Evolutionary conservation across 2,329 filamentous ascomycete species (phyloP).

Genomic region (Aureobasidium sp.): DNA sequence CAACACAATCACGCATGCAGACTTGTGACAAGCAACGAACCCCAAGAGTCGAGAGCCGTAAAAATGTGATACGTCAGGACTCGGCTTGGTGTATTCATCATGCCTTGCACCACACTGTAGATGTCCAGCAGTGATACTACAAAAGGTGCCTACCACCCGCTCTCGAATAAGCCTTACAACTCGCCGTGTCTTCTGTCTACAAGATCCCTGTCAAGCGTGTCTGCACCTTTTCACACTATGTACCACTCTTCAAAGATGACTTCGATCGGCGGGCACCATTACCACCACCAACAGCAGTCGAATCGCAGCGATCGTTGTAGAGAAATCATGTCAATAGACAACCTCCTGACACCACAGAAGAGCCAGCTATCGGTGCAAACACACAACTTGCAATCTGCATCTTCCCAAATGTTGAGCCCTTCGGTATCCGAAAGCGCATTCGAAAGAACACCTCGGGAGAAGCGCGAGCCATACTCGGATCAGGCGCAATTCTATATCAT

Average conservation of each 20-base stretch:
- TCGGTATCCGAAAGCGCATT: conserved; percentile 1
- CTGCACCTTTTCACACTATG: neutral
- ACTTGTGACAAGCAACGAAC: conserved; percentile 9
- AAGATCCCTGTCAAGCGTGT: neutral
- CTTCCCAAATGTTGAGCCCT: neutral
- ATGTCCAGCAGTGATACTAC: neutral
- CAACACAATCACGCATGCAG: conserved; percentile 13
- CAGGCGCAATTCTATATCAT: conserved; percentile 30
- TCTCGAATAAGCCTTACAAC: neutral
- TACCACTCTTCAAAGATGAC: neutral
- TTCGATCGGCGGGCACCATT: neutral
- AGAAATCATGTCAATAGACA: conserved; percentile 13
- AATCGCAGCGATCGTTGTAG: conserved; percentile 4
- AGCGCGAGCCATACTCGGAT: conserved; percentile 23
- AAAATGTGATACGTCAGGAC: conserved; percentile 13
- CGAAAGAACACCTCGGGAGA: conserved; percentile 10
- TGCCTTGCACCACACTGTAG: conserved; percentile 10
- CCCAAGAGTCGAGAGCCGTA: conserved; percentile 5
- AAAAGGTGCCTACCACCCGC: neutral
- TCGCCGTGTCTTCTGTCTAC: neutral
- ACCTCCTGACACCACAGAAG: conserved; percentile 6
- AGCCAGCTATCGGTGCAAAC: neutral
- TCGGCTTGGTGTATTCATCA: conserved; percentile 9
- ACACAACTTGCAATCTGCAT: neutral
- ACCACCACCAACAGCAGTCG: conserved; percentile 6